These are phyloP conservation scores for Fraxinus dipetala DNA, from an alignment of 305 asterid genomes.

Conservation along the genomic window DNA sequence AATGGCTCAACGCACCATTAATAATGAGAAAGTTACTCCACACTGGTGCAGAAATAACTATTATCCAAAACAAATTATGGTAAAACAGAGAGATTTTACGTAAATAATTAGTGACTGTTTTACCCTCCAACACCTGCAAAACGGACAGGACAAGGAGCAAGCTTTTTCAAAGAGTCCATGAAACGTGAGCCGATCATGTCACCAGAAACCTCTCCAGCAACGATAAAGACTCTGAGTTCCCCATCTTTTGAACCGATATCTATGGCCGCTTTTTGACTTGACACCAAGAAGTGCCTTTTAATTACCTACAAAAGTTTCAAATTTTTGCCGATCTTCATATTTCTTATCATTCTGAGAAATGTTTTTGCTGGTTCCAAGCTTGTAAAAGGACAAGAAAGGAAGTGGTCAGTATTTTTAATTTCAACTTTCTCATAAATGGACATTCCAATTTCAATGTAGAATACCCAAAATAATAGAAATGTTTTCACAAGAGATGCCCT, in stretches of 20 bases:
- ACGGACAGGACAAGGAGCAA: conserved; percentile 67
- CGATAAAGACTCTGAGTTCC: conserved; percentile 81
- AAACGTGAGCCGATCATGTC: conserved; percentile 76
- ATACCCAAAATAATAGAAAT: background rate
- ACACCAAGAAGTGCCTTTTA: conserved; percentile 41
- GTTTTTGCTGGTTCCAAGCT: conserved; percentile 2
- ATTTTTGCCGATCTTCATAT: conserved; percentile 22
- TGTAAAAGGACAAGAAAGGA: background rate
- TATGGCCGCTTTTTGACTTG: conserved; percentile 36
- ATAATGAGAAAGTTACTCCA: background rate
- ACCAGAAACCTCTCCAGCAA: conserved; percentile 97
- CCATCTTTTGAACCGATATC: conserved; percentile 68
- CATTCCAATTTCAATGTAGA: background rate
- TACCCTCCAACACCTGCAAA: conserved; percentile 94
- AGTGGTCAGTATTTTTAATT: background rate
- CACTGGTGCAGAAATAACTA: background rate
- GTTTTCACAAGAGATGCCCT: background rate
- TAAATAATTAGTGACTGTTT: conserved; percentile 11
- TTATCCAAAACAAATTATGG: background rate
- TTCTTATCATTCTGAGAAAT: conserved; percentile 27
- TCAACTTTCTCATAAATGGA: background rate
- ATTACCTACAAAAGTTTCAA: conserved; percentile 25
- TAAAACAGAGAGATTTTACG: background rate
- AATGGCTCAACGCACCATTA: background rate
- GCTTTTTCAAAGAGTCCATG: conserved; percentile 58